A percentile compares a stretch with the other conserved stretches of the same genome.
Evolutionary conservation across 106 monocot genomes (phyloP).

Genomic region (Platanthera zijinensis): DNA sequence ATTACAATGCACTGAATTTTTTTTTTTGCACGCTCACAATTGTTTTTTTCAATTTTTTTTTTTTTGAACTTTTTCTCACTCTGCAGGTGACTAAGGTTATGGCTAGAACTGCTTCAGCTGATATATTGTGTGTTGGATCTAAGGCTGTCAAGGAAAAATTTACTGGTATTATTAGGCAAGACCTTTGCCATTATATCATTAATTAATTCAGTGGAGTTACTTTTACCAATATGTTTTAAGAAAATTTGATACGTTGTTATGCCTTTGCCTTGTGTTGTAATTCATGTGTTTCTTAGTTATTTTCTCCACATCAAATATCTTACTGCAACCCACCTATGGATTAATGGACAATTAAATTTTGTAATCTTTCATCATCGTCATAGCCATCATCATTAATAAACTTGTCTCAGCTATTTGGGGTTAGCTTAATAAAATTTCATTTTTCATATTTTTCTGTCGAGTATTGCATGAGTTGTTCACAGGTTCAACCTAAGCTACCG

Average conservation of each 20-base stretch:
- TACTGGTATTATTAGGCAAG: conserved; percentile 75
- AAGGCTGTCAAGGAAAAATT: conserved; percentile 88
- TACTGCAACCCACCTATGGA: not conserved
- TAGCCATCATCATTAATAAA: no score
- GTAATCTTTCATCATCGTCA: no score
- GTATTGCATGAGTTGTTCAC: no score
- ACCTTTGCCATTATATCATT: not conserved
- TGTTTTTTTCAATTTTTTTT: no score
- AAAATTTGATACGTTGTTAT: not conserved
- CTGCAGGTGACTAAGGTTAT: conserved; percentile 91
- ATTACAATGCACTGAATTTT: no score
- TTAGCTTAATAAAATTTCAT: no score
- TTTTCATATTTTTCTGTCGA: no score
- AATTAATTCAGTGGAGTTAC: not conserved
- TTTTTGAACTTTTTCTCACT: not conserved
- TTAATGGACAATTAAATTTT: not conserved
- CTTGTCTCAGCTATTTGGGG: no score
- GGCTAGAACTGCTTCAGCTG: conserved; percentile 71
- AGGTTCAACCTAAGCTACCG: no score
- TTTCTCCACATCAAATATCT: not conserved
- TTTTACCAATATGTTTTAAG: not conserved
- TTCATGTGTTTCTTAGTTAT: not conserved
- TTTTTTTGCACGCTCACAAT: no score
- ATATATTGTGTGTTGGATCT: conserved; percentile 91
- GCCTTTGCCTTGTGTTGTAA: not conserved